These are phyloP conservation scores for Cladosporium sp. DNA, from an alignment of 2,329 filamentous ascomycete genomes.

Conservation along the genomic window DNA sequence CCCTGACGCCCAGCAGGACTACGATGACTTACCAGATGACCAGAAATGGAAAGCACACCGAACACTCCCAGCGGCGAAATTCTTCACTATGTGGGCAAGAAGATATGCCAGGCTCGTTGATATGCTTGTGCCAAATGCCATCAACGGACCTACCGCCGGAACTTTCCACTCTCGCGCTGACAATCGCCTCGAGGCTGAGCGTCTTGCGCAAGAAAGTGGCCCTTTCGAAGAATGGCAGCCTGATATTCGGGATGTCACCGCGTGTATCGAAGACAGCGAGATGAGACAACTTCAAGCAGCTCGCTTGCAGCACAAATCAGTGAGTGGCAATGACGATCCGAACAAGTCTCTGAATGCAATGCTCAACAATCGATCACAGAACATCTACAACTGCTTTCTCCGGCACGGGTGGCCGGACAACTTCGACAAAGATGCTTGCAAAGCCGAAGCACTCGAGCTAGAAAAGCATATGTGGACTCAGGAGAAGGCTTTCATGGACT, in stretches of 20 bases:
- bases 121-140: slow-evolving; percentile 1
- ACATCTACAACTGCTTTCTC: neutral
- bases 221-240: neutral
- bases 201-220: neutral
- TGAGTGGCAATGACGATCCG: neutral
- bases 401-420: neutral
- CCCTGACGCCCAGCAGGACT: neutral
- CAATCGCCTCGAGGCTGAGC: neutral
- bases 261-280: neutral
- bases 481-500: neutral
- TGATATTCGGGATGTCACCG: neutral
- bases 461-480: neutral
- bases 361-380: neutral
- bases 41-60: slow-evolving; percentile 1
- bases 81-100: slow-evolving; percentile 46
- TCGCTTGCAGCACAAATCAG: neutral
- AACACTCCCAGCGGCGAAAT: slow-evolving; percentile 35
- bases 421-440: slow-evolving; percentile 4
- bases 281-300: neutral
- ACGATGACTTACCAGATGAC: neutral
- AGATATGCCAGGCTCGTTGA: slow-evolving; percentile 3
- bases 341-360: too few species aligned
- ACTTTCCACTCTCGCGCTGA: neutral
- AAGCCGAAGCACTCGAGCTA: neutral
- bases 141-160: neutral